These are phyloP conservation scores for Ogataea thermomethanolica DNA, from an alignment of 805 yeast species.

Conservation along the genomic window DNA sequence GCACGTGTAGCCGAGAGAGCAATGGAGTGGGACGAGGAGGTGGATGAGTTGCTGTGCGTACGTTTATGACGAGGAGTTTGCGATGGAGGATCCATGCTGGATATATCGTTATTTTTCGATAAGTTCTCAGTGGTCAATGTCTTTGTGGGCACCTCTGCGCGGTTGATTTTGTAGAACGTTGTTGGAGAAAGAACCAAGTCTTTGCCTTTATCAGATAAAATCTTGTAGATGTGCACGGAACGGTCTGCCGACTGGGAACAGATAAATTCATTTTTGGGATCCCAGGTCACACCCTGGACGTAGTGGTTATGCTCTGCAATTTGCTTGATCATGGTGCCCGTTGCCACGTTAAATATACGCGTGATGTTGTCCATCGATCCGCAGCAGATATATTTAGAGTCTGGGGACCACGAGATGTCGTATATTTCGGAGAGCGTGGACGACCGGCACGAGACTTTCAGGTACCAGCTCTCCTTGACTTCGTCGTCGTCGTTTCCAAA, in stretches of 20 bases:
- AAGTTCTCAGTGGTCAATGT: constrained; percentile 24
- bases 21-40: constrained; percentile 34
- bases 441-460: constrained; percentile 54
- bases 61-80: constrained; percentile 37
- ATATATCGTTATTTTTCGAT: constrained; percentile 12
- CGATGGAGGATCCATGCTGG: constrained; percentile 31
- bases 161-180: constrained; percentile 45
- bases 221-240: constrained; percentile 65
- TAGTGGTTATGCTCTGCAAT: constrained; percentile 78
- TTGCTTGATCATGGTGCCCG: constrained; percentile 56
- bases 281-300: constrained; percentile 97
- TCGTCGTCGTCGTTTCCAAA: constrained; percentile 61
- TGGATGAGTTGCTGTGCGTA: constrained; percentile 39
- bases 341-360: constrained; percentile 57
- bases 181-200: constrained; percentile 38
- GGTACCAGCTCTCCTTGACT: constrained; percentile 69
- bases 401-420: constrained; percentile 93
- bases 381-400: constrained; percentile 67
- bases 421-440: constrained; percentile 66
- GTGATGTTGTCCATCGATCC: constrained; percentile 90
- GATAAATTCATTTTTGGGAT: constrained; percentile 71
- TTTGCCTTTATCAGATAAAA: constrained; percentile 28
- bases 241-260: constrained; percentile 92
- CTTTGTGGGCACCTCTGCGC: constrained; percentile 52
- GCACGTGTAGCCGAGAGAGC: constrained; percentile 24